Conservation (phyloP, 169 alveolate species). For the Plasmodium billcollinsi region DNA sequence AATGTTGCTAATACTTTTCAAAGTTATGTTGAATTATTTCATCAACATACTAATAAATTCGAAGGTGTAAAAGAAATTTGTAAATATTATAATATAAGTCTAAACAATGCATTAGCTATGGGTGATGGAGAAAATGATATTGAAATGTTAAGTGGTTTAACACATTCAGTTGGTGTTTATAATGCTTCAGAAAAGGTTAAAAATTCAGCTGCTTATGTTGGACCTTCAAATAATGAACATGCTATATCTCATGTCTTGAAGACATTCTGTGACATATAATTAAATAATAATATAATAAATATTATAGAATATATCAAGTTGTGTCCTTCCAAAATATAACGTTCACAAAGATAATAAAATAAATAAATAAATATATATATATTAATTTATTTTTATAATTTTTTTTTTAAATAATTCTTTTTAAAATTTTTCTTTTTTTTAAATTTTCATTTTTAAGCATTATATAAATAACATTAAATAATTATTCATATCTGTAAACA, state of each 20-base stretch:
- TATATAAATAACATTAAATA: no score
- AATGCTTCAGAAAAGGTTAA: constrained; percentile 84
- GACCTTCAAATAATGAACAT: constrained; percentile 79
- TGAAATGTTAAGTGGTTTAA: constrained; percentile 80
- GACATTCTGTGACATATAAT: constrained; percentile 69
- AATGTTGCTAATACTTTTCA: constrained; percentile 81
- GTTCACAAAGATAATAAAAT: no score
- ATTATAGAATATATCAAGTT: no score
- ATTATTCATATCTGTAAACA: no score
- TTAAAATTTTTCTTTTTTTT: no score
- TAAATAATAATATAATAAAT: no score
- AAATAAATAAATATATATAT: no score
- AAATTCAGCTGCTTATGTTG: constrained; percentile 78
- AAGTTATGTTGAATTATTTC: constrained; percentile 80
- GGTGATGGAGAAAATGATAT: constrained; percentile 90
- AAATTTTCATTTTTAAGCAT: no score
- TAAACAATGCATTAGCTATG: constrained; percentile 81
- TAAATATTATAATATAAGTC: constrained; percentile 71
- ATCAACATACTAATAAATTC: constrained; percentile 81
- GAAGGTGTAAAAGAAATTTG: constrained; percentile 83
- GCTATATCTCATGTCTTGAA: constrained; percentile 75
- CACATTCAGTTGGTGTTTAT: constrained; percentile 81
- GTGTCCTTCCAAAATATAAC: no score
- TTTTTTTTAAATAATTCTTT: no score
- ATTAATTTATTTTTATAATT: no score